Evolutionary conservation across 352 stramenopile species (phyloP), one percentile per base, ranked within the genome.

Genomic region (Poterioochromonas sp.): DNA sequence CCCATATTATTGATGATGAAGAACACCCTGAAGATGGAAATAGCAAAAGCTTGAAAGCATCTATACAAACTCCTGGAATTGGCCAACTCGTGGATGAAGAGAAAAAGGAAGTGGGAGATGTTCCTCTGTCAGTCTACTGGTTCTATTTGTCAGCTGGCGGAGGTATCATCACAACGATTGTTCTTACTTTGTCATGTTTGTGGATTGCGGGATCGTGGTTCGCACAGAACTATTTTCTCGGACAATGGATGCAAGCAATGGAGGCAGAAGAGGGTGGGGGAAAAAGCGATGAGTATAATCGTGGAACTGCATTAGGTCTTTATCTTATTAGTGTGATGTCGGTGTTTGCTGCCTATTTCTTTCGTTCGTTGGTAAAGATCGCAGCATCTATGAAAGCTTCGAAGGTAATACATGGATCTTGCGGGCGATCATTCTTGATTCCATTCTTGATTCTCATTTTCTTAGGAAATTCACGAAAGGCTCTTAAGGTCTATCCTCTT

Each of bases 401-500:
- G 15, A 44, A 71, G 32, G 34, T 71, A 47, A 47, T 41, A 8
- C 47, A 58, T 15, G 15, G 26, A 26, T 58, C 47, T 15, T 58
- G 47, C 47, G 26, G 47, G 15, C 47, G 15, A 58, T 15, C 29
- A 26, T 71, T 22, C 26, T 62, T 32, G 8, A 32, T 8, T 62
- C 26, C 8, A 32, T 62, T 32, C 51, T 62, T 2, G 8, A 62
- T 62, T 22, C 18, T 37, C 20, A 12, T 65, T 12, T n/a, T 41
- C 3, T 65, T 32, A 60, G 39, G 39, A 34, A 53, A 40, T 79
- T 32, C 47, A 79, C 35, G 26, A 51, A 43, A 40, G 79, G 18
- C 73, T 94, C 12, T 76, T 94, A 35, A 70, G 84, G 47, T 65
- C 39, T n/a, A 71, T 85, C 34, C 76, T 85, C 47, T 76, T 71